phyloP scores from a whole-genome alignment of 2,329 filamentous ascomycete genomes.

The Trichoderma sp. region DNA sequence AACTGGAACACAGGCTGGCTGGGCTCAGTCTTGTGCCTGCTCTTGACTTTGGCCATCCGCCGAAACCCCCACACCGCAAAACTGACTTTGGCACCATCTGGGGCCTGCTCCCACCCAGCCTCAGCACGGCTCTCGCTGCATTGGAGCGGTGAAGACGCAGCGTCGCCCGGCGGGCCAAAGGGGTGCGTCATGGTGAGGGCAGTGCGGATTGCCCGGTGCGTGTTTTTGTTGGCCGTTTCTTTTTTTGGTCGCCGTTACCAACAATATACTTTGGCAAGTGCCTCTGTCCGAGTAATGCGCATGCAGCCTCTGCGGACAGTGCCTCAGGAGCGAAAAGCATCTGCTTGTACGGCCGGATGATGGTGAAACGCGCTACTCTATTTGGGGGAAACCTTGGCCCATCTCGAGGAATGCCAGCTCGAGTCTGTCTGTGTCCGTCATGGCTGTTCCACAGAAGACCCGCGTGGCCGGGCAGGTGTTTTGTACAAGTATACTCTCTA shows the following conservation, averaged over 20 bases:
- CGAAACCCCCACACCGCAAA: constrained; percentile 8
- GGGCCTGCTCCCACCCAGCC: constrained; percentile 6
- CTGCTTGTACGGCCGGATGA: not conserved
- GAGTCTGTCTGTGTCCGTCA: not conserved
- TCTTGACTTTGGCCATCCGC: not conserved
- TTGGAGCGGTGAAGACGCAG: not conserved
- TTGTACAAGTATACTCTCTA: too few species aligned
- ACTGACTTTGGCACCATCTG: constrained; percentile 26
- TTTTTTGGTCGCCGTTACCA: not conserved
- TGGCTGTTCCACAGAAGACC: not conserved
- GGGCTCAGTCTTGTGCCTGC: constrained; percentile 17
- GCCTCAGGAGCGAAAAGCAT: not conserved
- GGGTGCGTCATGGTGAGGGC: not conserved
- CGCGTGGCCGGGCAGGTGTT: not conserved
- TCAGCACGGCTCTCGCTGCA: not conserved
- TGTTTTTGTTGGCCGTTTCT: not conserved
- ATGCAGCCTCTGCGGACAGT: not conserved
- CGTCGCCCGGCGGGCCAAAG: not conserved
- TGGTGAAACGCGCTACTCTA: constrained; percentile 22
- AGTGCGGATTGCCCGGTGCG: not conserved
- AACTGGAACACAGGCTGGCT: not conserved
- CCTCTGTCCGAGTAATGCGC: constrained; percentile 9
- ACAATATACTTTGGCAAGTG: not conserved
- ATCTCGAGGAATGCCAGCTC: constrained; percentile 12
- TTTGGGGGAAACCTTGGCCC: constrained; percentile 5